Percentiles rank a stretch among this genome's conserved stretches.
Evolutionary conservation across 305 asterid species (phyloP).

Genomic region (Fraxinus paxiana): DNA sequence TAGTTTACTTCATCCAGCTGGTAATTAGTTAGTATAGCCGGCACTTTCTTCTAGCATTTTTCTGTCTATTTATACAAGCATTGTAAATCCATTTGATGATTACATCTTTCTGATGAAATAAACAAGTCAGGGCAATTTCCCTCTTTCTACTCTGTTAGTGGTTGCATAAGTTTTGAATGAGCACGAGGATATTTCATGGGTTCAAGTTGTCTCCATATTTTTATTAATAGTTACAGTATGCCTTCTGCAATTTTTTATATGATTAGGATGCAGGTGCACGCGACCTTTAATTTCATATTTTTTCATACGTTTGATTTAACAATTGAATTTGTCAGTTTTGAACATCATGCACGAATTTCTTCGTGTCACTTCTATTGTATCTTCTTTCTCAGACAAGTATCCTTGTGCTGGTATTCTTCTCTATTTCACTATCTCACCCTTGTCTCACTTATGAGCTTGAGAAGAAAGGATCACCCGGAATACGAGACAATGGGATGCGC

Average conservation of each 20-base stretch:
- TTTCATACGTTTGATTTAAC: neutral
- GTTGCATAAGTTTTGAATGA: slow-evolving; percentile 61
- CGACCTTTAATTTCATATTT: neutral
- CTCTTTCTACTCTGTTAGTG: neutral
- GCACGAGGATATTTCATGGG: slow-evolving; percentile 59
- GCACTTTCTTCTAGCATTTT: no score
- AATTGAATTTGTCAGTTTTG: neutral
- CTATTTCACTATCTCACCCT: slow-evolving; percentile 71
- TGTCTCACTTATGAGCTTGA: slow-evolving; percentile 34
- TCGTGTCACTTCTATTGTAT: neutral
- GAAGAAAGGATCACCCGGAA: slow-evolving; percentile 38
- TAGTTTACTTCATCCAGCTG: no score
- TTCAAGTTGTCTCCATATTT: slow-evolving; percentile 64
- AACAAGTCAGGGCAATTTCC: no score
- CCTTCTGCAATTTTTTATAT: neutral
- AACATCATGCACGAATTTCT: neutral
- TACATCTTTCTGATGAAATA: no score
- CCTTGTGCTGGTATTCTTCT: slow-evolving; percentile 68
- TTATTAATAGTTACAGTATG: slow-evolving; percentile 52
- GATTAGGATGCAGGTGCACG: neutral
- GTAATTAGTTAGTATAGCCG: no score
- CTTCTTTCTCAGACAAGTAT: slow-evolving; percentile 53
- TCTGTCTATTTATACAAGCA: no score
- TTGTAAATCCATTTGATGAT: no score
- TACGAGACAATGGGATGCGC: slow-evolving; percentile 65